phyloP scores from a whole-genome alignment of 1,284 basidiomycete species.

The Leccinum subatratum region DNA sequence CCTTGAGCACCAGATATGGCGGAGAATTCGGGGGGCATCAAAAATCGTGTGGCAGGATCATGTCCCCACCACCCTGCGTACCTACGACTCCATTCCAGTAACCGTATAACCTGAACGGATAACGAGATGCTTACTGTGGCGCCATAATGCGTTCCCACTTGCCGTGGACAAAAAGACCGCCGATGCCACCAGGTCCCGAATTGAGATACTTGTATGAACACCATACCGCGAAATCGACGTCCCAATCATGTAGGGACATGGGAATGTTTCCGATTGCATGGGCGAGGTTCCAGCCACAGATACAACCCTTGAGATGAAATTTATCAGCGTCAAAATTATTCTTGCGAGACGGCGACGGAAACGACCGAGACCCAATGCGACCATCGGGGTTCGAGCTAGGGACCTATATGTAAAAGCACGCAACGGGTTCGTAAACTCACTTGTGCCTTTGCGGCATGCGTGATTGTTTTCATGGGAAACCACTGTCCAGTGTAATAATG shows the following conservation, averaged over 20 bases:
- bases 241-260: conserved; percentile 86
- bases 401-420: conserved; percentile 29
- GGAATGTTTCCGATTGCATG: conserved; percentile 95
- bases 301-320: conserved; percentile 62
- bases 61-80: conserved; percentile 99
- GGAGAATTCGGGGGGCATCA: conserved; percentile 81
- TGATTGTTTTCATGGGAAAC: conserved; percentile 84
- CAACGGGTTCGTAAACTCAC: conserved; percentile 39
- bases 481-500: conserved; percentile 98
- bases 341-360: conserved; percentile 9
- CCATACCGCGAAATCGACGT: conserved; percentile 96
- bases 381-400: conserved; percentile 9
- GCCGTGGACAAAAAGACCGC: conserved; percentile 86
- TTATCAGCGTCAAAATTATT: conserved; percentile 17
- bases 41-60: conserved; percentile 80
- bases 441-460: conserved; percentile 77
- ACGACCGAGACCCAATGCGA: conserved; percentile 7
- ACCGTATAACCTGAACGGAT: conserved; percentile 13
- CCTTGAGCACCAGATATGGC: conserved; percentile 89
- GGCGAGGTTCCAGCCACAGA: conserved; percentile 94
- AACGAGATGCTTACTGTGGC: conserved; percentile 49
- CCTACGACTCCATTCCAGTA: conserved; percentile 39
- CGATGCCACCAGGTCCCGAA: conserved; percentile 92
- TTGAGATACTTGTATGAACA: conserved; percentile 98
- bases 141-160: conserved; percentile 62